Evolutionary conservation across 2,329 filamentous ascomycete species (phyloP).

Genomic region (Dothideomycetes sp.): DNA sequence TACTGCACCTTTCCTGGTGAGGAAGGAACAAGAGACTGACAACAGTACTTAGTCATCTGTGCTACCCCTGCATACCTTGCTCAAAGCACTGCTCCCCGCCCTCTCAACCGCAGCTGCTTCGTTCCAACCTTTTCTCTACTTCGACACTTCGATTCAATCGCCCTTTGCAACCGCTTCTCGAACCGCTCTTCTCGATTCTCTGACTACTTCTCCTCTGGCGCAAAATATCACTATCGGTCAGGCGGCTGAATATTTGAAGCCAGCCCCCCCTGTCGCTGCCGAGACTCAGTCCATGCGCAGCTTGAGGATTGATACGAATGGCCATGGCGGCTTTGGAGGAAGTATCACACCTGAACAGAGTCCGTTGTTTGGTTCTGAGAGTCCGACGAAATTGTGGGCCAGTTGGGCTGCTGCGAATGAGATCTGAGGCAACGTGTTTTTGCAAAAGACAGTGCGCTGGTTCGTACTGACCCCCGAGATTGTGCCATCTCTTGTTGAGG

Average conservation of each 20-base stretch:
- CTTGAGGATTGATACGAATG: conserved; percentile 4
- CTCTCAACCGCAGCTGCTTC: conserved; percentile 6
- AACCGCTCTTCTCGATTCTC: neutral
- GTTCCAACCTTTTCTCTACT: conserved; percentile 11
- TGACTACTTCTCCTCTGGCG: conserved; percentile 10
- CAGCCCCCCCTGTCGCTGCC: conserved; percentile 2
- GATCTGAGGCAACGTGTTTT: neutral
- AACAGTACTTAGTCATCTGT: conserved; percentile 1
- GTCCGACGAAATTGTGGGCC: conserved; percentile 28
- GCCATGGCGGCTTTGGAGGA: neutral
- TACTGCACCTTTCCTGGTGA: neutral
- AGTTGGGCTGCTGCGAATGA: conserved; percentile 26
- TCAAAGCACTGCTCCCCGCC: conserved; percentile 10
- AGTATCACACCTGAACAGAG: conserved; percentile 7
- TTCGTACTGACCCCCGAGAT: neutral
- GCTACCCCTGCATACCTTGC: conserved; percentile 11
- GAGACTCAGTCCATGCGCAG: conserved; percentile 5
- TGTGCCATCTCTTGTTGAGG: neutral
- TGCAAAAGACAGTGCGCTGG: neutral
- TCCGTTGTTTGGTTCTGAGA: conserved; percentile 20
- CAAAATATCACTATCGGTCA: conserved; percentile 12
- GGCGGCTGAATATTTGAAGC: conserved; percentile 9
- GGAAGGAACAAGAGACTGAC: neutral
- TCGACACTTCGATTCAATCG: conserved; percentile 10
- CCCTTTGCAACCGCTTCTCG: conserved; percentile 3